Evolutionary conservation across 2,329 filamentous ascomycete species (phyloP).

Genomic region (Aspergillus latus): DNA sequence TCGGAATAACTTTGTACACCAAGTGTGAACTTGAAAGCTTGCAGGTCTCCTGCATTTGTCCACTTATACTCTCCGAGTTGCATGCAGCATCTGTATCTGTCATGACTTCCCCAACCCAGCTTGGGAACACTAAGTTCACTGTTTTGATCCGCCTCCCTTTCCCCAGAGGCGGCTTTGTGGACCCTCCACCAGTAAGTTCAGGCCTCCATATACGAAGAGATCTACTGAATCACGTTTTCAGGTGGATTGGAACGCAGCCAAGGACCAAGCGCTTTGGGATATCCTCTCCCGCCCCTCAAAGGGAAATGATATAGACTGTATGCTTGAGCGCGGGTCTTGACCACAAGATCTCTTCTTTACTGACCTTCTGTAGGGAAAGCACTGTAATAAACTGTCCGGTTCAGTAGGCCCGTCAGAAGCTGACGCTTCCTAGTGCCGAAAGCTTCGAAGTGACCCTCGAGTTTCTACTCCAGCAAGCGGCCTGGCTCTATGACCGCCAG

Average conservation of each 20-base stretch:
- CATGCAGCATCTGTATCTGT: neutral
- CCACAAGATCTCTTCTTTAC: conserved; percentile 1
- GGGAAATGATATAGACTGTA: conserved; percentile 82
- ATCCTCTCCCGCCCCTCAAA: conserved; percentile 79
- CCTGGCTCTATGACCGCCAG: conserved; percentile 89
- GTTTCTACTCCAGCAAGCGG: conserved; percentile 89
- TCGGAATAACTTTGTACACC: neutral
- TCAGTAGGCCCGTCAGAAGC: neutral
- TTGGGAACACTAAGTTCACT: conserved; percentile 52
- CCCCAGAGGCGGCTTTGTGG: conserved; percentile 79
- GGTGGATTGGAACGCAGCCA: conserved; percentile 84
- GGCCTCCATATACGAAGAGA: neutral
- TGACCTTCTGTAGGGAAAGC: conserved; percentile 62
- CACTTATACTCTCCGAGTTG: neutral
- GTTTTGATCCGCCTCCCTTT: conserved; percentile 91
- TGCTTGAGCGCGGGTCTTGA: neutral
- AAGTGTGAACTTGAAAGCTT: neutral
- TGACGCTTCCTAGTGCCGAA: conserved; percentile 55
- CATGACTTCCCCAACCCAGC: conserved; percentile 17
- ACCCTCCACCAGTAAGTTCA: conserved; percentile 73
- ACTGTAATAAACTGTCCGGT: conserved; percentile 54
- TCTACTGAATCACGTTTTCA: conserved; percentile 40
- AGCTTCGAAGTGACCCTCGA: conserved; percentile 81
- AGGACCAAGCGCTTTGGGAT: conserved; percentile 88
- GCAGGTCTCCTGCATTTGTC: neutral